Evolutionary conservation across 2,329 filamentous ascomycete genomes (phyloP), one percentile per base, ranked within the genome.

Genomic region (Hortaea werneckii): DNA sequence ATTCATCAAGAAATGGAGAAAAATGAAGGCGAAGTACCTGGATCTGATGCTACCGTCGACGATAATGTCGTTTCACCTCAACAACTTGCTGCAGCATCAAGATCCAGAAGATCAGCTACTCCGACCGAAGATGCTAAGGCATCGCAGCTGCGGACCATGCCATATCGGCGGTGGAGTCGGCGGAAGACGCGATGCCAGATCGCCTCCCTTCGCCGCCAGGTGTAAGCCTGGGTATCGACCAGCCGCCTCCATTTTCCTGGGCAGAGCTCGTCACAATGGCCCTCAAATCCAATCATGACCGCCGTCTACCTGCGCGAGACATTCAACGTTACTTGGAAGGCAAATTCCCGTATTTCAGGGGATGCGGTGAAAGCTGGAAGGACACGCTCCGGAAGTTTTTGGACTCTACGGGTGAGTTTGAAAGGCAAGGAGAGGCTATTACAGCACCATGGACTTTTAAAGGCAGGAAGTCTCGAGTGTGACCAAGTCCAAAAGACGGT

Each of bases 251-350:
- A 12, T 43, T 46, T 26, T 43, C 45, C 29, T 46, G 44, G 47
- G 35, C 9, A 8, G 44, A 50, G 26, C 32, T 50, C 10, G 32
- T 44, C n/a, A 46, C 40, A n/a, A 50, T 50, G 44, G 47, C 47
- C 4, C 41, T 50, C 20, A 42, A 50, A 35, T 47, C 44, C 12
- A 34, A 10, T 6, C 30, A 26, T 6, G 26, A 30, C 6, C 41
- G 44, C 11, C 40, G 34, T 3, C 6, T 47, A 12, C n/a, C 35
- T 4, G 32, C 12, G 2, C n/a, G 35, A 6, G 44, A 34, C 5
- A 44, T 50, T 29, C 20, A 41, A 6, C 12, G 13, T 3, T 50
- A 41, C 38, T 29, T 50, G 5, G 13, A 44, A 29, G 40, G 42
- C 29, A 50, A 41, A 30, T 50, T 47, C 35, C 38, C 44, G 13